Evolutionary conservation across 169 alveolate species (phyloP).

Genomic region (Plasmodium gonderi): DNA sequence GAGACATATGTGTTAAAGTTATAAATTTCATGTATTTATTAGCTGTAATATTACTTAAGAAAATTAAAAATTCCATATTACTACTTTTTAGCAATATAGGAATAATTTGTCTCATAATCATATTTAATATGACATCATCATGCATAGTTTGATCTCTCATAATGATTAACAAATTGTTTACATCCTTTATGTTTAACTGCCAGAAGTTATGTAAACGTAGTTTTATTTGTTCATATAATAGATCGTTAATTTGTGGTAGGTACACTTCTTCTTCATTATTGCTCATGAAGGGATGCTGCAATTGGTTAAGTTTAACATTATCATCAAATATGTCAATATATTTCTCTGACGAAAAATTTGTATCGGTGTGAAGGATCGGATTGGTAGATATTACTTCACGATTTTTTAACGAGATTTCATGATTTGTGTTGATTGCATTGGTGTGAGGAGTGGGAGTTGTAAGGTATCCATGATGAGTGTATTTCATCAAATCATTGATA

Average conservation of each 20-base stretch:
- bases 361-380: not conserved
- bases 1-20: slow-evolving; percentile 47
- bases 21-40: slow-evolving; percentile 38
- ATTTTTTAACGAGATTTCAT: no score
- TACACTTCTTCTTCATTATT: slow-evolving; percentile 51
- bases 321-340: slow-evolving; percentile 55
- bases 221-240: slow-evolving; percentile 72
- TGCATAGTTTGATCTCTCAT: slow-evolving; percentile 36
- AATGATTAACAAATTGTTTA: slow-evolving; percentile 62
- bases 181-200: slow-evolving; percentile 67
- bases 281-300: not conserved
- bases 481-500: slow-evolving; percentile 19
- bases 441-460: not conserved
- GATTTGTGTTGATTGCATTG: no score
- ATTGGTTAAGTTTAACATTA: not conserved
- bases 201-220: slow-evolving; percentile 50
- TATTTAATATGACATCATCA: slow-evolving; percentile 61
- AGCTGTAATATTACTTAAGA: slow-evolving; percentile 58
- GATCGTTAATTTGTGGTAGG: slow-evolving; percentile 43
- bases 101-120: slow-evolving; percentile 63
- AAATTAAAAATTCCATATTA: slow-evolving; percentile 57
- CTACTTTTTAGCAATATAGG: slow-evolving; percentile 35
- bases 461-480: slow-evolving; percentile 28
- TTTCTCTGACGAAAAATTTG: not conserved
- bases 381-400: no score